phyloP scores from a whole-genome alignment of 306 rosid species.

The Ormosia emarginata region DNA sequence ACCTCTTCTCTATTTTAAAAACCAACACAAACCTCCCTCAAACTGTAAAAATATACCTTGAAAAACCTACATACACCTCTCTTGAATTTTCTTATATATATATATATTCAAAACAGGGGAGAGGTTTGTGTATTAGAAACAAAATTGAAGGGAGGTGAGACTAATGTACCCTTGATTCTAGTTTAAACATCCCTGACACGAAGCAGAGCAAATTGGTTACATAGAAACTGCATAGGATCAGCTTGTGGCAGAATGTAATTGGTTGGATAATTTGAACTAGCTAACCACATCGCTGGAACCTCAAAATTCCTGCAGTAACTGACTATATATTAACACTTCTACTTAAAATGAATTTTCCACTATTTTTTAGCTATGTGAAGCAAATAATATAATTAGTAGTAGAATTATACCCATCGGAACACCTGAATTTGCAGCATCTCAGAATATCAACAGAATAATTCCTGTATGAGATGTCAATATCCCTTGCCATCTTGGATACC shows the following conservation, averaged over 20 bases:
- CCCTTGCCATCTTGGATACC: slow-evolving; percentile 20
- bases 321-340: background rate
- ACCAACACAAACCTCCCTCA: background rate
- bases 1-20: background rate
- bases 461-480: slow-evolving; percentile 23
- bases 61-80: background rate
- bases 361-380: slow-evolving; percentile 1
- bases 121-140: background rate
- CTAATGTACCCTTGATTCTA: slow-evolving; percentile 6
- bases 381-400: background rate
- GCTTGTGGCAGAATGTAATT: slow-evolving; percentile 20
- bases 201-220: slow-evolving; percentile 19
- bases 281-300: slow-evolving; percentile 21
- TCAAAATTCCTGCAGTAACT: slow-evolving; percentile 25
- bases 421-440: slow-evolving; percentile 32
- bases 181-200: slow-evolving; percentile 18
- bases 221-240: slow-evolving; percentile 28
- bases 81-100: background rate
- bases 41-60: background rate
- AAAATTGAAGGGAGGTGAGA: background rate
- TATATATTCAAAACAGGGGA: background rate
- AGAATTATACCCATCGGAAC: slow-evolving; percentile 34
- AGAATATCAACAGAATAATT: slow-evolving; percentile 30
- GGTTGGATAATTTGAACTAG: slow-evolving; percentile 1
- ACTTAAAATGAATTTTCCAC: background rate